Conservation (phyloP, 2,329 filamentous ascomycete species). For the Conoideocrella luteorostrata region DNA sequence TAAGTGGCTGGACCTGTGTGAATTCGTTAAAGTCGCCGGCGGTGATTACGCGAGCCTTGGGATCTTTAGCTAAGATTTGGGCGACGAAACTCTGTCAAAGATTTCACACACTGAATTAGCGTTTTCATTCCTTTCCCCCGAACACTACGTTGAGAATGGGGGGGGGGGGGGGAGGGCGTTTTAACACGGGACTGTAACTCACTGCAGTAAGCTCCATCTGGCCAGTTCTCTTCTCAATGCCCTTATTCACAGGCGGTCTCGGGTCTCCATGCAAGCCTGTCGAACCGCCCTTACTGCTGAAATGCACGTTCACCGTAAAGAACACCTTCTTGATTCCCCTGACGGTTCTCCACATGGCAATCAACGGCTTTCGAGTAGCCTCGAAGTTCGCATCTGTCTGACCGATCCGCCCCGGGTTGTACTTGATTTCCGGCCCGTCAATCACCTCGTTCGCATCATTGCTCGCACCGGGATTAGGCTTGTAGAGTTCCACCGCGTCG, state of each 20-base stretch:
- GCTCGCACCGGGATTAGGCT: constrained; percentile 49
- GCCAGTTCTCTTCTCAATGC: constrained; percentile 46
- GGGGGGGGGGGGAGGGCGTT: no score
- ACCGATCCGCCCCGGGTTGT: constrained; percentile 64
- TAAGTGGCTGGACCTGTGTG: constrained; percentile 52
- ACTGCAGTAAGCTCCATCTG: constrained; percentile 55
- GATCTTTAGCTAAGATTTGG: constrained; percentile 50
- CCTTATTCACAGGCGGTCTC: constrained; percentile 60
- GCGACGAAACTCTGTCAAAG: constrained; percentile 46
- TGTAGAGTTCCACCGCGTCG: constrained; percentile 50
- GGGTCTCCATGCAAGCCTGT: constrained; percentile 59
- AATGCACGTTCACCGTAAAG: constrained; percentile 69
- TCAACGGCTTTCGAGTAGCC: constrained; percentile 59
- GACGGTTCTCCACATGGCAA: constrained; percentile 57
- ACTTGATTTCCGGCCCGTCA: constrained; percentile 47
- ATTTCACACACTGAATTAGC: no score
- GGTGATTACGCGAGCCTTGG: constrained; percentile 50
- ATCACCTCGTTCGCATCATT: constrained; percentile 53
- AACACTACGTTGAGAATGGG: no score
- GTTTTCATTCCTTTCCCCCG: no score
- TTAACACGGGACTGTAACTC: no score
- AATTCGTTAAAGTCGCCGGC: constrained; percentile 72
- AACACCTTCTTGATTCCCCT: constrained; percentile 46
- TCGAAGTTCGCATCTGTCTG: constrained; percentile 54
- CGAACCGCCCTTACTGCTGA: constrained; percentile 59